Evolutionary conservation across 192 early-diverging fungal species (phyloP), one percentile per base, ranked within the genome.

Genomic region (Chytriomyces sp.): DNA sequence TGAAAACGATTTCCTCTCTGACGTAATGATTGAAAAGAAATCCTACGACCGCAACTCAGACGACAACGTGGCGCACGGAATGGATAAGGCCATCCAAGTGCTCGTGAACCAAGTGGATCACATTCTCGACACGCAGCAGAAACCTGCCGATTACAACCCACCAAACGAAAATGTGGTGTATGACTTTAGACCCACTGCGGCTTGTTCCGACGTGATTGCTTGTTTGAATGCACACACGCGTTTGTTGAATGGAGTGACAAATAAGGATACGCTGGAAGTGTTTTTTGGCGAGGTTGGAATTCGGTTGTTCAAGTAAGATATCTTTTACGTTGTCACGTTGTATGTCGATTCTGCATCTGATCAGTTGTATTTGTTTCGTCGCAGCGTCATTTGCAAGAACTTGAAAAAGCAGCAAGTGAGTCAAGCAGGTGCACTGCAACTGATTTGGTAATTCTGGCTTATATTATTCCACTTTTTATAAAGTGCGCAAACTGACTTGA

Each of bases 21-120:
- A 91, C 18, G 91, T 93, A 72, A 94, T 95, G 73, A 92, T 96
- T 75, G 97, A 99, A 75, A 97, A 97, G 67, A 94, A 95, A 80
- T 80, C 85, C 2, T 92, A 97, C 84, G 96, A 97, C 82, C 86
- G 90, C 5, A 62, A 92, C 35, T 83, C 96, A 44, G 97, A 99
- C 78, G 95, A 99, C 68, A 87, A 89, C 18, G 95, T 98, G 5
- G 97, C 97, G 0, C 82, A 86, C 20, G 97, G 97, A 9, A 91
- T 99, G 90, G 96, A 99, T 85, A 91, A 92, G 75, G 89, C 92
- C 45, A 98, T 99, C 61, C 82, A 91, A 84, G 89, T 95, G 5
- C 82, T 99, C 20, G 83, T 98, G 64, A 87, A 90, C 45, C 95
- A 96, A 66, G 92, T 93, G 5, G 92, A 96, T 60, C 91, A 90